Evolutionary conservation across 257 asterid genomes (phyloP).

Genomic region (Solanum chmielewskii): DNA sequence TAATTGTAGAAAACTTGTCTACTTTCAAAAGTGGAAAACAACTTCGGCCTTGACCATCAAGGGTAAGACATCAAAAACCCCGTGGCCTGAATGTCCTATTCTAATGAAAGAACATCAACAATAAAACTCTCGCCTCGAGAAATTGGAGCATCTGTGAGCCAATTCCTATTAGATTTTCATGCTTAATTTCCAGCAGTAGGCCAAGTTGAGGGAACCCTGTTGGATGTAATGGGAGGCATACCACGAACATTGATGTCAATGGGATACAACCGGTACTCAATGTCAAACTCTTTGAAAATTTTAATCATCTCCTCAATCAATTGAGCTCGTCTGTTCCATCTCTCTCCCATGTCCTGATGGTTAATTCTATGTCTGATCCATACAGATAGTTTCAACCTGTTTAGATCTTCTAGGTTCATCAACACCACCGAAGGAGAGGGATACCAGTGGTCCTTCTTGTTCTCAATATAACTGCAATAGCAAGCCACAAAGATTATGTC

Average conservation of each 20-base stretch:
- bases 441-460: conserved; percentile 78
- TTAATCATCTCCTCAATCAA: conserved; percentile 67
- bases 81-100: neutral
- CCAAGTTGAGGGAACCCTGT: conserved; percentile 48
- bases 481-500: neutral
- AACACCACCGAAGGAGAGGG: conserved; percentile 41
- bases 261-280: conserved; percentile 72
- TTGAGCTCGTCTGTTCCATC: conserved; percentile 51
- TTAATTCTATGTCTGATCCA: conserved; percentile 88
- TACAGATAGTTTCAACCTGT: conserved; percentile 40
- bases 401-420: conserved; percentile 45
- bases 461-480: conserved; percentile 28
- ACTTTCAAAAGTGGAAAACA: neutral
- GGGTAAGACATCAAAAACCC: neutral
- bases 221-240: conserved; percentile 45
- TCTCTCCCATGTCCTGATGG: conserved; percentile 72
- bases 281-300: conserved; percentile 57
- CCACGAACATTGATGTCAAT: conserved; percentile 49
- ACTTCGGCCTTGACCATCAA: neutral
- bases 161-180: neutral
- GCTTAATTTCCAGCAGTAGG: conserved; percentile 1
- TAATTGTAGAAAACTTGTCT: neutral
- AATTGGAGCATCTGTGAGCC: neutral
- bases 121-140: neutral
- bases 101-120: neutral